These are phyloP conservation scores for Cyathus olla DNA, from an alignment of 1,284 basidiomycete species.

Conservation along the genomic window DNA sequence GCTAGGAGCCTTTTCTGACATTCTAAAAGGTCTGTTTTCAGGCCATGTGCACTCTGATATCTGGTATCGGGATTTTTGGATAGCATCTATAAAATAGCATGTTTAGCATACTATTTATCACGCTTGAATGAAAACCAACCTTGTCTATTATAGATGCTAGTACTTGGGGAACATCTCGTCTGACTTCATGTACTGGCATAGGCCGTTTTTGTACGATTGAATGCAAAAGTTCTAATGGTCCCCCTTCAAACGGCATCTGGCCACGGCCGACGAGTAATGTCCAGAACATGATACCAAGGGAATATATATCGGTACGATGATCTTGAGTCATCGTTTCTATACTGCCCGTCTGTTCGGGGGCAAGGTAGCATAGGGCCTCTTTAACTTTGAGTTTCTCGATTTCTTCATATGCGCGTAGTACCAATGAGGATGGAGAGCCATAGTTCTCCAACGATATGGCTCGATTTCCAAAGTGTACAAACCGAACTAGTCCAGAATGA, in stretches of 20 bases:
- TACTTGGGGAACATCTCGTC: conserved; percentile 76
- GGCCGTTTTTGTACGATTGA: conserved; percentile 77
- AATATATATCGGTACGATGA: conserved; percentile 78
- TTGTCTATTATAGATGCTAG: conserved; percentile 78
- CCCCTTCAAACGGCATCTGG: conserved; percentile 79
- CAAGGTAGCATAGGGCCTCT: conserved; percentile 78
- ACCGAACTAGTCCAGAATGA: conserved; percentile 72
- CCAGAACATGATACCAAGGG: conserved; percentile 78
- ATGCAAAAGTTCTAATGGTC: conserved; percentile 72
- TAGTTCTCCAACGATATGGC: conserved; percentile 76
- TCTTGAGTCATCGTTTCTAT: conserved; percentile 77
- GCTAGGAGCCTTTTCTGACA: conserved; percentile 72
- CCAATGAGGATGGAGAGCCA: conserved; percentile 75
- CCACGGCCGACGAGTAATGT: conserved; percentile 75
- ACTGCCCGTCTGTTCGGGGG: conserved; percentile 80
- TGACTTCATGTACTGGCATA: conserved; percentile 80
- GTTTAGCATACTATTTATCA: conserved; percentile 7
- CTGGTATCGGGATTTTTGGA: conserved; percentile 72
- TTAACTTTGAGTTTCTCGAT: conserved; percentile 74
- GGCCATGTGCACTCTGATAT: conserved; percentile 77
- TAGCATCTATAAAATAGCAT: conserved; percentile 55
- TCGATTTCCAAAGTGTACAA: conserved; percentile 83
- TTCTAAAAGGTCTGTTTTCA: conserved; percentile 73
- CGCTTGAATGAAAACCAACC: conserved; percentile 41
- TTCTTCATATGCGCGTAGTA: conserved; percentile 70